A percentile compares a stretch with the other conserved stretches of the same genome.
phyloP scores from a whole-genome alignment of 2,329 filamentous ascomycete species.

The Claviceps maximensis region DNA sequence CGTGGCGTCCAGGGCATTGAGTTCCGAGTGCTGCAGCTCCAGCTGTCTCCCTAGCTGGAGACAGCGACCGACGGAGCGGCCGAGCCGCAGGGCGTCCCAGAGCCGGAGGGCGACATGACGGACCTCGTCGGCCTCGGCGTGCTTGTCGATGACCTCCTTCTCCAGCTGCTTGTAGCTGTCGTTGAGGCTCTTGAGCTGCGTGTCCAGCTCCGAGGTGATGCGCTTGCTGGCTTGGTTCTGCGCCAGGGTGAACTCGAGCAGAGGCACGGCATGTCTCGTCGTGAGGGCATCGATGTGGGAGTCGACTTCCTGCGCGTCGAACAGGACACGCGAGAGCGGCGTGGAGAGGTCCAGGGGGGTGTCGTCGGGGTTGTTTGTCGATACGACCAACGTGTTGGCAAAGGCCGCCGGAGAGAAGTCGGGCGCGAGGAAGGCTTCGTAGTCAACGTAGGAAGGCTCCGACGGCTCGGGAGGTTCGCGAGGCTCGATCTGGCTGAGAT shows the following conservation, averaged over 20 bases:
- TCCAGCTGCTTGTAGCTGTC: conserved; percentile 77
- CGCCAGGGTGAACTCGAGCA: conserved; percentile 63
- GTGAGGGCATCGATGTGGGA: conserved; percentile 87
- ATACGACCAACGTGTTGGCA: conserved; percentile 76
- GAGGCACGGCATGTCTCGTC: conserved; percentile 66
- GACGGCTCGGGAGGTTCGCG: conserved; percentile 49
- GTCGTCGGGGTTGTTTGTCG: conserved; percentile 86
- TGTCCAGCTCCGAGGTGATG: conserved; percentile 64
- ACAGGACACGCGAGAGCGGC: conserved; percentile 81
- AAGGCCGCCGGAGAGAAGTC: conserved; percentile 70
- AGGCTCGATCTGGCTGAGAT: conserved; percentile 13
- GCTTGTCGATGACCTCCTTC: conserved; percentile 72
- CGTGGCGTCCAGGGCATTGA: conserved; percentile 28
- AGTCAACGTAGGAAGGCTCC: conserved; percentile 84
- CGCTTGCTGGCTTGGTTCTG: conserved; percentile 60
- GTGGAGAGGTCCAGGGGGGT: conserved; percentile 86
- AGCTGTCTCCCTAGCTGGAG: conserved; percentile 74
- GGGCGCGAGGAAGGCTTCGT: conserved; percentile 77
- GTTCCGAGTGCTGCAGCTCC: conserved; percentile 70
- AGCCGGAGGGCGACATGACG: conserved; percentile 63
- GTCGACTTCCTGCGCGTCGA: conserved; percentile 94
- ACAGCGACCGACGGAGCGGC: conserved; percentile 62
- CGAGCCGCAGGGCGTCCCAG: conserved; percentile 66
- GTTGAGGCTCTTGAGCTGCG: conserved; percentile 66
- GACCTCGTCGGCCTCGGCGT: conserved; percentile 76